Percentiles rank a stretch among this genome's conserved stretches.
These are phyloP conservation scores for Exophiala viscosa DNA, from an alignment of 2,329 filamentous ascomycete species.

Conservation along the genomic window DNA sequence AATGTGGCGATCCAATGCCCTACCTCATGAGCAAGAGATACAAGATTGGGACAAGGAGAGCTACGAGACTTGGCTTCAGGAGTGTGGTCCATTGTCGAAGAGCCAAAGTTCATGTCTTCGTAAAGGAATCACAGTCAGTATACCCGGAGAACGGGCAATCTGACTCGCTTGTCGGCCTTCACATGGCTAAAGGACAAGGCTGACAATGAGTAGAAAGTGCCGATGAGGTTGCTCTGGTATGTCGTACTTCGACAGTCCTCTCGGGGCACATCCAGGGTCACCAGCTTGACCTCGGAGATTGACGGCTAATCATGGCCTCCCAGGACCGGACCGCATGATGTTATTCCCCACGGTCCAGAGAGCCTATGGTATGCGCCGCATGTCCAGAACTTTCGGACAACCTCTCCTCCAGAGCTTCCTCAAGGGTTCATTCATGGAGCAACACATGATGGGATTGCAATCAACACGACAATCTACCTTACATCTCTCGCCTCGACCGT, in stretches of 20 bases:
- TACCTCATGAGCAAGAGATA: not conserved
- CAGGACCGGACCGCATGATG: constrained; percentile 1
- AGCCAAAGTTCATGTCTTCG: not conserved
- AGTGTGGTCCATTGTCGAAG: not conserved
- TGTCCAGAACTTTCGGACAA: not conserved
- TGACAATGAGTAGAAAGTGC: not conserved
- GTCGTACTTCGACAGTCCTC: not conserved
- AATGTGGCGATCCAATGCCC: constrained; percentile 5
- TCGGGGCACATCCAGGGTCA: not conserved
- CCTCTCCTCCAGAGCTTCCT: not conserved
- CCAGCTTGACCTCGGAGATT: too few species aligned
- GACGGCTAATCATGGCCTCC: too few species aligned
- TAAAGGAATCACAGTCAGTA: not conserved
- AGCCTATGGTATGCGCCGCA: constrained; percentile 2
- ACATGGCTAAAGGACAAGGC: not conserved
- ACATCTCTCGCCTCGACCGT: not conserved
- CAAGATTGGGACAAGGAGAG: constrained; percentile 2
- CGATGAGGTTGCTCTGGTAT: constrained; percentile 2
- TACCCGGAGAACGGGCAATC: not conserved
- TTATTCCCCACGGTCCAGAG: not conserved
- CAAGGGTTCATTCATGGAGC: not conserved
- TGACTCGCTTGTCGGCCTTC: not conserved
- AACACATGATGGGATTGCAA: constrained; percentile 1
- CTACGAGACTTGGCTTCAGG: not conserved
- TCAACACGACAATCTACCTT: constrained; percentile 2